Conservation (phyloP, 1,284 basidiomycete genomes). For the Malassezia japonica region DNA sequence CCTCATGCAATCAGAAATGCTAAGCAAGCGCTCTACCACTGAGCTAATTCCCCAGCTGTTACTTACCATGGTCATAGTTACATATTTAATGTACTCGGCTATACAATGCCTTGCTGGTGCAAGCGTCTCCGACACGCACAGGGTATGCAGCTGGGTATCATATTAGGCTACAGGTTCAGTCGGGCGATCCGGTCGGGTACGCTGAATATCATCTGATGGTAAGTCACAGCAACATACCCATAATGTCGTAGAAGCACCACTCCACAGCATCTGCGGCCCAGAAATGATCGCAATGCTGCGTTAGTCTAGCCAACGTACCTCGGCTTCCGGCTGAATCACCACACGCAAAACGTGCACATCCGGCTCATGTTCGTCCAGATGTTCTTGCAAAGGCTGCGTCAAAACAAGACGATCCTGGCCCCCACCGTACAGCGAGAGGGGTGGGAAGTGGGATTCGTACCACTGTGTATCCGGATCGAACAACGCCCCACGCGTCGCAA, state of each 20-base stretch:
- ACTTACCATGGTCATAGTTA: neutral
- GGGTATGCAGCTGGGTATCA: neutral
- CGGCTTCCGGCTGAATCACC: constrained; percentile 53
- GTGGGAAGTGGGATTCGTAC: constrained; percentile 58
- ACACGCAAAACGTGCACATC: constrained; percentile 54
- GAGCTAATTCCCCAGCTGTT: constrained; percentile 18
- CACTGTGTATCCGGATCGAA: constrained; percentile 52
- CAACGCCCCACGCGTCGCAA: constrained; percentile 56
- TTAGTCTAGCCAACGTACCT: constrained; percentile 22
- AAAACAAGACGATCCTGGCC: constrained; percentile 44
- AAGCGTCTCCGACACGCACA: neutral
- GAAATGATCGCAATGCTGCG: constrained; percentile 50
- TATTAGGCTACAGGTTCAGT: no score
- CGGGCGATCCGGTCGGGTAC: constrained; percentile 10
- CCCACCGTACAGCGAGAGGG: constrained; percentile 55
- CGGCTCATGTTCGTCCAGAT: constrained; percentile 30
- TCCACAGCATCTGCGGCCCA: constrained; percentile 59
- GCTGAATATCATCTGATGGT: constrained; percentile 26
- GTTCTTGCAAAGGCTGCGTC: constrained; percentile 36
- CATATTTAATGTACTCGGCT: no score
- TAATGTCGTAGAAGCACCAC: constrained; percentile 52
- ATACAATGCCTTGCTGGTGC: neutral
- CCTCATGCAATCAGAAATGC: constrained; percentile 19
- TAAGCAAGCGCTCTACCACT: constrained; percentile 24
- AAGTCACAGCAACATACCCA: constrained; percentile 19